Conservation (phyloP, 164 flowering plant genomes). For the Houttuynia cordata region DNA sequence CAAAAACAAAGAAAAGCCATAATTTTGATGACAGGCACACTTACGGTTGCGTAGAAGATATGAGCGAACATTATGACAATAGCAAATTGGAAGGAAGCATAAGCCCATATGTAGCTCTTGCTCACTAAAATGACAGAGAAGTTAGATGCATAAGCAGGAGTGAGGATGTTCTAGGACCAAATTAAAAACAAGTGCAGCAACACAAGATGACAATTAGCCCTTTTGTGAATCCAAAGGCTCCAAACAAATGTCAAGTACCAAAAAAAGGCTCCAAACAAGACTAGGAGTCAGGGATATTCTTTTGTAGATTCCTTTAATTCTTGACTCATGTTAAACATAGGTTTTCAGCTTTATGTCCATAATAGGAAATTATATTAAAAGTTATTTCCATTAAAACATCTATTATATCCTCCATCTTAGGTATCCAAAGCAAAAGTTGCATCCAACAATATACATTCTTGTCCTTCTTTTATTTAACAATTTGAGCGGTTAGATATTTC, state of each 20-base stretch:
- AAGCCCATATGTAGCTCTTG: constrained; percentile 76
- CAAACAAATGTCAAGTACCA: no score
- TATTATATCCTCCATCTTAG: background rate
- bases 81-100: constrained; percentile 82
- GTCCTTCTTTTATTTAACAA: background rate
- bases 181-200: no score
- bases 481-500: background rate
- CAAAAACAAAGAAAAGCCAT: background rate
- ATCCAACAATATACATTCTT: background rate
- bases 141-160: background rate
- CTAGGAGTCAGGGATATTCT: no score
- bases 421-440: background rate
- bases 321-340: no score
- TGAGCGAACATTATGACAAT: constrained; percentile 73
- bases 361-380: no score
- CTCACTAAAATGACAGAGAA: constrained; percentile 39
- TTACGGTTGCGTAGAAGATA: constrained; percentile 64
- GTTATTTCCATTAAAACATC: no score
- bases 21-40: constrained; percentile 6
- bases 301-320: no score
- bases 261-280: no score
- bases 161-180: no score
- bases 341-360: no score
- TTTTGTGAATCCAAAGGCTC: no score
- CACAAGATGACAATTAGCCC: no score